Conservation (phyloP, 768 basidiomycete genomes). For the Thelephora aurantiotincta region DNA sequence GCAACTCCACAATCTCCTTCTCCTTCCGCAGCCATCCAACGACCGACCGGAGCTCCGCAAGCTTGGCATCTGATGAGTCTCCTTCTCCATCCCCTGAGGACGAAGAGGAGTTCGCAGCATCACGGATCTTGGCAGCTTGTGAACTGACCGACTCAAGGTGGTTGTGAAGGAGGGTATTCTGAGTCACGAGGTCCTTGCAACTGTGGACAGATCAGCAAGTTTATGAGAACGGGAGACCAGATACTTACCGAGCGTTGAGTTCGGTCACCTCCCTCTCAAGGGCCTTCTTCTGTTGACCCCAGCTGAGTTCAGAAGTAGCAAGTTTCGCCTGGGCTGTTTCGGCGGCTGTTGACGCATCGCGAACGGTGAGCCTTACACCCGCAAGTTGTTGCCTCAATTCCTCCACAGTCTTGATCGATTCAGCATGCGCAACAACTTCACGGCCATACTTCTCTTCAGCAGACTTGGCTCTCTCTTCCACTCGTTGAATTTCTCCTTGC, state of each 20-base stretch:
- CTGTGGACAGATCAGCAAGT: constrained; percentile 21
- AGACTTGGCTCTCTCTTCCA: constrained; percentile 54
- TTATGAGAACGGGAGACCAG: not conserved
- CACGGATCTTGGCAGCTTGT: constrained; percentile 69
- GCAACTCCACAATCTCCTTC: constrained; percentile 85
- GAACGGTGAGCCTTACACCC: constrained; percentile 32
- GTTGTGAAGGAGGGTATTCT: constrained; percentile 66
- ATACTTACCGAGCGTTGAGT: constrained; percentile 48
- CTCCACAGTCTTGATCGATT: constrained; percentile 63
- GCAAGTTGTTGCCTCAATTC: constrained; percentile 49
- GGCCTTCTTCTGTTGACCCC: constrained; percentile 65
- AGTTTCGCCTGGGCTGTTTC: constrained; percentile 71
- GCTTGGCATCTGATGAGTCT: constrained; percentile 39
- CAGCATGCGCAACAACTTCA: constrained; percentile 78
- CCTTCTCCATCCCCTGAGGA: constrained; percentile 24
- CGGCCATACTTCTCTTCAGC: constrained; percentile 73
- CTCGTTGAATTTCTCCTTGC: constrained; percentile 49
- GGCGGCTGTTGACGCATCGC: constrained; percentile 45
- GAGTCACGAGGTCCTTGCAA: constrained; percentile 56
- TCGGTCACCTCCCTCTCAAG: constrained; percentile 69
- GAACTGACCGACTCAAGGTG: constrained; percentile 76
- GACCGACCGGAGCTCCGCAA: constrained; percentile 63
- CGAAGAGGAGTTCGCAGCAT: constrained; percentile 43
- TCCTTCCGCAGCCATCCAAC: constrained; percentile 77
- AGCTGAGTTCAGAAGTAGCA: constrained; percentile 56